Percentiles rank a stretch among this genome's conserved stretches.
Evolutionary conservation across 148 eudicot genomes (phyloP).

Genomic region (Vaccinium macrocarpon): DNA sequence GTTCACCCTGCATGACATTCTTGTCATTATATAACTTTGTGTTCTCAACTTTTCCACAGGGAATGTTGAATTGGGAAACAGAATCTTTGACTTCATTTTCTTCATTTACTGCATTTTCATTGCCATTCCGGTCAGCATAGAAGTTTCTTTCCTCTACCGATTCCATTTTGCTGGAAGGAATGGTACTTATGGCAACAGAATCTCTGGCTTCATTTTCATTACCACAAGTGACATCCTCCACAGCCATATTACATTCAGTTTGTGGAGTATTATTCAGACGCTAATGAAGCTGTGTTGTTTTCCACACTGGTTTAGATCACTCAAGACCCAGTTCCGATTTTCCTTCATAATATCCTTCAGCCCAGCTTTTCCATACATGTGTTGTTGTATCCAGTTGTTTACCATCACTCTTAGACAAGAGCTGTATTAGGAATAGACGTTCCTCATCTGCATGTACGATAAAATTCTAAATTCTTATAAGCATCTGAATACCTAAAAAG

Average conservation of each 20-base stretch:
- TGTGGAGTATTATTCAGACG: slow-evolving; percentile 46
- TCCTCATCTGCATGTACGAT: background rate
- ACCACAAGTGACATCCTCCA: slow-evolving; percentile 19
- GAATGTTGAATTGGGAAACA: slow-evolving; percentile 7
- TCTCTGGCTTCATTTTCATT: slow-evolving; percentile 22
- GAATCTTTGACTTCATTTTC: slow-evolving; percentile 17
- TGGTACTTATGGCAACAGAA: slow-evolving; percentile 6
- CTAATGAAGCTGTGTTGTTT: slow-evolving; percentile 30
- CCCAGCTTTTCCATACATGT: slow-evolving; percentile 27
- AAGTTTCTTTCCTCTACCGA: background rate
- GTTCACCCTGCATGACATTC: slow-evolving; percentile 49
- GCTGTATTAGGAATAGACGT: slow-evolving; percentile 14
- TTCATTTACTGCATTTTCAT: background rate
- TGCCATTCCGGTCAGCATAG: slow-evolving; percentile 5
- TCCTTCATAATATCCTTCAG: slow-evolving; percentile 31
- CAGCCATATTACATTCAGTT: slow-evolving; percentile 30
- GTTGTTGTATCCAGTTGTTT: slow-evolving; percentile 22
- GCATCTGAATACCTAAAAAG: background rate
- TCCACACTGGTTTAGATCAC: slow-evolving; percentile 38
- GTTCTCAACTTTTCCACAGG: slow-evolving; percentile 17
- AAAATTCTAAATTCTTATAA: background rate
- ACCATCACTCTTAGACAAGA: slow-evolving; percentile 19
- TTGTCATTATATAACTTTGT: slow-evolving; percentile 41
- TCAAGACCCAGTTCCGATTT: slow-evolving; percentile 27
- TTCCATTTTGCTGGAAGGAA: background rate